phyloP scores from a whole-genome alignment of 129 eudicot species.

The Centella asiatica region DNA sequence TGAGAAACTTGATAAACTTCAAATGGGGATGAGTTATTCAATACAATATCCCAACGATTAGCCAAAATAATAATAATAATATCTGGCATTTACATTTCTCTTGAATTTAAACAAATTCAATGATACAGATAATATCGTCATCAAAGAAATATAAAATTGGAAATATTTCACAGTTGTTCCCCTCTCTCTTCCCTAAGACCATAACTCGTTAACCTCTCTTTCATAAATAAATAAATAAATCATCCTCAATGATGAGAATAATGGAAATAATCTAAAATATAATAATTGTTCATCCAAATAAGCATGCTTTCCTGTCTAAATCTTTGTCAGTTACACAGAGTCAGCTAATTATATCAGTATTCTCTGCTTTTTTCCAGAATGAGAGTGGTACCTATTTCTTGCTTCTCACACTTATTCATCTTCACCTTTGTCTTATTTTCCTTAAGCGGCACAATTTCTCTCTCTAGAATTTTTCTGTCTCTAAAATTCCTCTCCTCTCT shows the following conservation, averaged over 20 bases:
- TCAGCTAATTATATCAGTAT: neutral
- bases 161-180: no score
- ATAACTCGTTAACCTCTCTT: no score
- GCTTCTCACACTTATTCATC: constrained; percentile 1
- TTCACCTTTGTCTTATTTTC: neutral
- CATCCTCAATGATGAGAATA: neutral
- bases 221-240: neutral
- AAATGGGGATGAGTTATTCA: no score
- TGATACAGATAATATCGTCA: no score
- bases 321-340: neutral
- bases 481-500: neutral
- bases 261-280: neutral
- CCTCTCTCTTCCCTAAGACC: no score
- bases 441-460: neutral
- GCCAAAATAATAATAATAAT: no score
- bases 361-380: constrained; percentile 6
- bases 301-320: neutral
- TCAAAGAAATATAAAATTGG: no score
- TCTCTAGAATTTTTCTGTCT: constrained; percentile 5
- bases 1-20: no score
- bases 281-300: neutral
- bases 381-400: neutral
- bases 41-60: no score
- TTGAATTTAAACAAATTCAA: no score
- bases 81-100: no score